Conservation (phyloP, 306 rosid species). For the Dicorynia guianensis region DNA sequence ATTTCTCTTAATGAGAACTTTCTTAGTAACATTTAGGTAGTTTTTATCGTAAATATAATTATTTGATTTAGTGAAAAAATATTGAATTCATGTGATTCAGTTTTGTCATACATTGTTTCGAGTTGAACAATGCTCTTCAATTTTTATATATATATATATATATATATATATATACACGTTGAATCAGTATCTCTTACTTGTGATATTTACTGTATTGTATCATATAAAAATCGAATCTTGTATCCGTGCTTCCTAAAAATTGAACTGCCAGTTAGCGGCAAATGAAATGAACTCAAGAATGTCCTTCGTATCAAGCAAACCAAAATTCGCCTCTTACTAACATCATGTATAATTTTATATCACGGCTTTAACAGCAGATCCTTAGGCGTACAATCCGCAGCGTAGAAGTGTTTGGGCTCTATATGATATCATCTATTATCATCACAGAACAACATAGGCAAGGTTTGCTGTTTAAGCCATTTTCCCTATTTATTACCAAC, state of each 20-base stretch:
- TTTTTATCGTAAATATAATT: no score
- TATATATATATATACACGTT: no score
- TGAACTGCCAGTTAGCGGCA: background rate
- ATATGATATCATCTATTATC: background rate
- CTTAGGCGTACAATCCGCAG: background rate
- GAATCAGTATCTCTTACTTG: no score
- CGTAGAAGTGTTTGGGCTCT: background rate
- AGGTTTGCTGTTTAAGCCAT: background rate
- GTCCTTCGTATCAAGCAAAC: slow-evolving; percentile 1
- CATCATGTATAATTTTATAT: background rate
- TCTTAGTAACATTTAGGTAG: no score
- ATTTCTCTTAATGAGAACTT: no score
- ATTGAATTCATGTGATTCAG: no score
- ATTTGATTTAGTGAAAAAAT: no score
- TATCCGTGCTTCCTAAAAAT: slow-evolving; percentile 4
- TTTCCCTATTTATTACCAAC: background rate
- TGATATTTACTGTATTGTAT: no score
- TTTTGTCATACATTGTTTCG: no score
- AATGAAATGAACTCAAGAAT: background rate
- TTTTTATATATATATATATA: no score
- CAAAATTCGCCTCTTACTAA: background rate
- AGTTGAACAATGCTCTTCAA: no score
- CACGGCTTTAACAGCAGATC: background rate
- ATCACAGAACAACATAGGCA: background rate
- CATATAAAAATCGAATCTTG: no score